Evolutionary conservation across 2,329 filamentous ascomycete species (phyloP), one percentile per base, ranked within the genome.

Genomic region (Pyricularia grisea): DNA sequence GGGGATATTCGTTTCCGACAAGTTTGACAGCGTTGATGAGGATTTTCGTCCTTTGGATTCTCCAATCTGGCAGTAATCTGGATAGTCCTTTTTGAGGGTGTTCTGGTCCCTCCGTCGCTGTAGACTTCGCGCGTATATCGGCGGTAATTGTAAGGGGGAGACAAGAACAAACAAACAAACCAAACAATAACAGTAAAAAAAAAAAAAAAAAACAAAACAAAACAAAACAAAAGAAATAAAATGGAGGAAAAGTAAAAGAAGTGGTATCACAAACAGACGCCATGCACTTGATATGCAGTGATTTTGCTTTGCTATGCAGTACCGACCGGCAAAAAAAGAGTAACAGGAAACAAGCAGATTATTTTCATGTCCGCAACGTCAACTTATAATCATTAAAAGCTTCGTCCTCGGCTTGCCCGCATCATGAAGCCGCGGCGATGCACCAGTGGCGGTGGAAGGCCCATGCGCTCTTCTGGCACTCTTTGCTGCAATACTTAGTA

Each of bases 401-500:
- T 27, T 42, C 33, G 23, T 28, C 33, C 23, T 50, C 65, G 25
- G 4, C 23, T 28, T 61, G 58, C 23, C 58, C 31, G 11, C 42
- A 36, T 68, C 42, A 86, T 79, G 85, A 83, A 42, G 85, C 82
- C 67, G 92, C 92, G 70, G 90, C 90, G 70, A 95, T 90, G 78
- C 95, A 99, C 95, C 95, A 99, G 81, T 98, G 96, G 71, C 95
- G 90, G 78, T 99, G 95, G 80, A 93, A 98, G 31, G 95, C 93
- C 95, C 95, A 99, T 11, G 95, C 96, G 74, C 92, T 96, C 84
- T 98, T 98, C 81, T 99, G 95, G 80, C 95, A 99, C 79, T 99
- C 95, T 81, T 99, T 99, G 86, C 94, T 97, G 88, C 95, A 99
- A 82, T 97, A 97, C 80, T 99, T 99, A 71, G 95, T 99, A 73